These are phyloP conservation scores for Populus trichocarpa DNA, from an alignment of 441 rosid species.

Conservation along the genomic window DNA sequence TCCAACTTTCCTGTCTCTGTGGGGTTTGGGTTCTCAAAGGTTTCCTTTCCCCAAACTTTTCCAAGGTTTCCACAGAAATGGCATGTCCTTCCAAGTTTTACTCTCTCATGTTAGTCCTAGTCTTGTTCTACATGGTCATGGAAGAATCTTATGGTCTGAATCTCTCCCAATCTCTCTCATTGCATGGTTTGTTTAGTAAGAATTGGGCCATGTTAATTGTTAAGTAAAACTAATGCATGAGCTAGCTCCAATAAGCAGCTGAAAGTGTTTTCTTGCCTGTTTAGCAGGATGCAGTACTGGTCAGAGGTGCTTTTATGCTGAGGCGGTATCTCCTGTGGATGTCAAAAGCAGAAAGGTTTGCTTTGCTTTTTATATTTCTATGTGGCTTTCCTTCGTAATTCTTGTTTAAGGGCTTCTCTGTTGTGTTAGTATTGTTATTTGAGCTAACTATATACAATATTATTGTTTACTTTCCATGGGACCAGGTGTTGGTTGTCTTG, in stretches of 20 bases:
- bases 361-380: neutral
- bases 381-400: neutral
- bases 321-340: slow-evolving; percentile 5
- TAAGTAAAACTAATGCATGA: neutral
- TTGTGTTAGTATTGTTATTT: neutral
- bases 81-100: slow-evolving; percentile 13
- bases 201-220: neutral
- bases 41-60: neutral
- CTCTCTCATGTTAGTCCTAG: slow-evolving; percentile 12
- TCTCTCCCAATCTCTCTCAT: neutral
- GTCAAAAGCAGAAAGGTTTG: slow-evolving; percentile 42
- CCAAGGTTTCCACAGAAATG: slow-evolving; percentile 1
- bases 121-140: slow-evolving; percentile 32
- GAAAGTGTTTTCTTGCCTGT: neutral
- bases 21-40: neutral
- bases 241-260: neutral
- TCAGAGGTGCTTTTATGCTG: slow-evolving; percentile 17
- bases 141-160: slow-evolving; percentile 28
- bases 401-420: too few species aligned
- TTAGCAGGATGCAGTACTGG: slow-evolving; percentile 29
- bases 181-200: neutral
- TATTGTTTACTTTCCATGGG: neutral
- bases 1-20: neutral
- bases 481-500: slow-evolving; percentile 16
- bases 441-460: neutral